These are phyloP conservation scores for Colletotrichum sp. DNA, from an alignment of 2,329 filamentous ascomycete species.

Conservation along the genomic window DNA sequence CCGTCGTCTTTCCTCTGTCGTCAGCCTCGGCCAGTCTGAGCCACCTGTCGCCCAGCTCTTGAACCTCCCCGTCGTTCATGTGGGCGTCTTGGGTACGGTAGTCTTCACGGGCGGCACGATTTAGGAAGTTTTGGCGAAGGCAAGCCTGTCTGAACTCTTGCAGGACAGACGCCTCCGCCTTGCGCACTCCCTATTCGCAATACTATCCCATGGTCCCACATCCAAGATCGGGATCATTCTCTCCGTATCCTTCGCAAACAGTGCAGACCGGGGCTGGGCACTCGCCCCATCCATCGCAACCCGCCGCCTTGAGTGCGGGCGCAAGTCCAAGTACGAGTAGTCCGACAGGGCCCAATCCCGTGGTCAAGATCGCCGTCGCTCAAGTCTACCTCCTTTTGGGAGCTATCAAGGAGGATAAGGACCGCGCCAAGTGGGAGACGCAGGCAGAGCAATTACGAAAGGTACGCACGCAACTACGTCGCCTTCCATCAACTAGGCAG, in stretches of 20 bases:
- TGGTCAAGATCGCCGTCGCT: constrained; percentile 93
- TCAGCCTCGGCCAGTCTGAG: background rate
- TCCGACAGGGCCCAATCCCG: constrained; percentile 67
- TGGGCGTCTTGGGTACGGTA: background rate
- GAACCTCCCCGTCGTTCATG: background rate
- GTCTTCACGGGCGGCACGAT: background rate
- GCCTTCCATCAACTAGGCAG: background rate
- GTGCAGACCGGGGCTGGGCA: constrained; percentile 61
- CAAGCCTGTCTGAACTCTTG: constrained; percentile 11
- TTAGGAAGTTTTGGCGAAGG: constrained; percentile 5
- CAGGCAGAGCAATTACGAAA: constrained; percentile 92
- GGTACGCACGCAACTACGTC: constrained; percentile 54
- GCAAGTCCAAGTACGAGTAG: constrained; percentile 67
- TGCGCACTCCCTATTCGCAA: background rate
- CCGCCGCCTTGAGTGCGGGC: constrained; percentile 62
- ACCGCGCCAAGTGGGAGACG: constrained; percentile 86
- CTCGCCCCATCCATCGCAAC: constrained; percentile 62
- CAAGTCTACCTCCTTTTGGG: constrained; percentile 95
- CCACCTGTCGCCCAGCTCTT: background rate
- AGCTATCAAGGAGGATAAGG: constrained; percentile 94
- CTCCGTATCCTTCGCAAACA: constrained; percentile 63
- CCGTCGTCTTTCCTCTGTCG: background rate
- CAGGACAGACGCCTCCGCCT: constrained; percentile 16
- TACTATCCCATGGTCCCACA: constrained; percentile 58
- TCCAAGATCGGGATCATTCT: constrained; percentile 68